phyloP scores from a whole-genome alignment of 1,139 yeast species.

The Yarrowia galli region DNA sequence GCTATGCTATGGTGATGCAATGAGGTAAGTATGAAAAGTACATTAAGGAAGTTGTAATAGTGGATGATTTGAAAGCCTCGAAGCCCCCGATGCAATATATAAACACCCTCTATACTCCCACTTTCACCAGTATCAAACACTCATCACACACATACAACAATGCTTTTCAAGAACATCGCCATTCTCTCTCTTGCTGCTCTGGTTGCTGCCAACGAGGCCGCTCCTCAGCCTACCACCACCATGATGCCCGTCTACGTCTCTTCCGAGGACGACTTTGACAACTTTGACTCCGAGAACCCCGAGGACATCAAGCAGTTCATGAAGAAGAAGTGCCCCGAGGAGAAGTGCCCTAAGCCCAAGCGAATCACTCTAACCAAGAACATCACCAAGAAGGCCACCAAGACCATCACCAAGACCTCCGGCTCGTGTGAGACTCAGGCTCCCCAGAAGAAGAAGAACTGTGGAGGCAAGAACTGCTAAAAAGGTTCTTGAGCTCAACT shows the following conservation, averaged over 20 bases:
- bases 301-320: constrained; percentile 27
- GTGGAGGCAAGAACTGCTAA: constrained; percentile 32
- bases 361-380: constrained; percentile 23
- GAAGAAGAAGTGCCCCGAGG: constrained; percentile 25
- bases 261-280: constrained; percentile 3
- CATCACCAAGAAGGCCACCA: constrained; percentile 25
- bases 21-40: neutral
- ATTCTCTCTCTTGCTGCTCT: constrained; percentile 32
- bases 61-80: neutral
- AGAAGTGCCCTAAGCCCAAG: constrained; percentile 36
- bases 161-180: constrained; percentile 36
- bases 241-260: neutral
- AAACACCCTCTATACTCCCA: neutral
- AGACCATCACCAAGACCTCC: constrained; percentile 24
- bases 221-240: constrained; percentile 20
- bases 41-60: neutral
- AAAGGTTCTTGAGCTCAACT: neutral
- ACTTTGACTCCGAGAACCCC: constrained; percentile 25
- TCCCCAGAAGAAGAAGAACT: constrained; percentile 22
- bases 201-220: constrained; percentile 34
- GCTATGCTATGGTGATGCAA: neutral
- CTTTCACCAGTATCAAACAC: neutral
- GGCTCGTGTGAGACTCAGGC: constrained; percentile 26
- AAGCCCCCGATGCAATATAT: neutral
- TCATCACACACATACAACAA: constrained; percentile 1